Conservation (phyloP, 345 rosid genomes). For the Syzygium aqueum region DNA sequence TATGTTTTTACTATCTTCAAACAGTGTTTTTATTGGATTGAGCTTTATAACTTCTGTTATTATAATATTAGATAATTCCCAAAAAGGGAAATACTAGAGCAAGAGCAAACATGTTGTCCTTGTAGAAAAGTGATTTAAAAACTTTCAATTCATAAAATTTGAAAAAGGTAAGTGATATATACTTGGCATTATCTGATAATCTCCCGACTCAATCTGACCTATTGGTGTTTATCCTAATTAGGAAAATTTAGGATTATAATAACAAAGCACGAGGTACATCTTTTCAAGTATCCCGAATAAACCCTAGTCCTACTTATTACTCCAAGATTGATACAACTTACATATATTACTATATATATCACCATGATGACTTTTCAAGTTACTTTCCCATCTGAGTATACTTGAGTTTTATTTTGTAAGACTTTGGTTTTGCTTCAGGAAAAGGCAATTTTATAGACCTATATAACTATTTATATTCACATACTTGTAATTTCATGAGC, state of each 20-base stretch:
- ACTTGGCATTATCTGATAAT: not conserved
- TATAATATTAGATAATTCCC: not conserved
- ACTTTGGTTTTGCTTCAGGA: not conserved
- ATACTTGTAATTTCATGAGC: not conserved
- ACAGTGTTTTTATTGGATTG: not conserved
- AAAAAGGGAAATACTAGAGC: accelerated
- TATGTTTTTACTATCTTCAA: not conserved
- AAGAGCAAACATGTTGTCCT: not conserved
- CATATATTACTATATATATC: not conserved
- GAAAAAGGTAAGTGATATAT: not conserved
- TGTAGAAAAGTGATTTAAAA: not conserved
- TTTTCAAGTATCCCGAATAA: not conserved
- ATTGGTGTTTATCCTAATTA: not conserved
- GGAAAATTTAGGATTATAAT: not conserved
- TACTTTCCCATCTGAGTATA: not conserved
- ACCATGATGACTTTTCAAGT: not conserved
- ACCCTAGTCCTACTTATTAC: not conserved
- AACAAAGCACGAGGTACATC: not conserved
- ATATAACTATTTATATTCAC: not conserved
- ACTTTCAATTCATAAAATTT: not conserved
- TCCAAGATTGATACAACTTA: not conserved
- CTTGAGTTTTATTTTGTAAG: not conserved
- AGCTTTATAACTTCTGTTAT: not conserved
- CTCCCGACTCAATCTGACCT: not conserved
- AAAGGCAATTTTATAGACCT: not conserved